Conservation (phyloP, 805 yeast species). For the Kodamaea nitidulidarum region DNA sequence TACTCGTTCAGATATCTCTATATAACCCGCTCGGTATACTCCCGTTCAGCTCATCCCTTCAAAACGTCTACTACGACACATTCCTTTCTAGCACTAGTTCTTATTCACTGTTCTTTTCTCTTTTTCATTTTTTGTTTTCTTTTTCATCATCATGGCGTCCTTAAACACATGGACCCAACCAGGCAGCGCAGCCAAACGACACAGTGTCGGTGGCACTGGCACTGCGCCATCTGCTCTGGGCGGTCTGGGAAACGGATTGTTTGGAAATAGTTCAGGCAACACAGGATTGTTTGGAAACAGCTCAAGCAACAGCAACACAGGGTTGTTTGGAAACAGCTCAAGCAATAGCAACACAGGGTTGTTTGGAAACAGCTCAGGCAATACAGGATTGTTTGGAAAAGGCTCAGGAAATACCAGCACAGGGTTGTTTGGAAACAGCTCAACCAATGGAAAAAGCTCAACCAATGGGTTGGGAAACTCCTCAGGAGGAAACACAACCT, state of each 20-base stretch:
- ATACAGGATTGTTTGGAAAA: slow-evolving; percentile 14
- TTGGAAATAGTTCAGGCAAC: not conserved
- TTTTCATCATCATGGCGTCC: not conserved
- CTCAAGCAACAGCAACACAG: slow-evolving; percentile 13
- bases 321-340: too few relatives aligned
- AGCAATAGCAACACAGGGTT: slow-evolving; percentile 14
- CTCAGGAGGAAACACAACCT: slow-evolving; percentile 10
- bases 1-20: too few relatives aligned
- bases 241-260: too few relatives aligned
- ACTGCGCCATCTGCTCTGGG: too few relatives aligned
- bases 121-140: not conserved
- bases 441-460: slow-evolving; percentile 11
- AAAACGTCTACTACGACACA: too few relatives aligned
- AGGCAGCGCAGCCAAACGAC: slow-evolving; percentile 4
- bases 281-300: slow-evolving; percentile 23
- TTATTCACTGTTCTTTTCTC: too few relatives aligned
- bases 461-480: slow-evolving; percentile 13
- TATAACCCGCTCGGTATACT: too few relatives aligned
- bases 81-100: too few relatives aligned
- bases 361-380: not conserved
- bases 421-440: slow-evolving; percentile 7
- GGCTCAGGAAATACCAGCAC: slow-evolving; percentile 9
- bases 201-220: not conserved
- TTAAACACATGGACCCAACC: slow-evolving; percentile 8
- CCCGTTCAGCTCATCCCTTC: too few relatives aligned